These are phyloP conservation scores for Amniculicola lignicola DNA, from an alignment of 495 filamentous ascomycete genomes.

Conservation along the genomic window DNA sequence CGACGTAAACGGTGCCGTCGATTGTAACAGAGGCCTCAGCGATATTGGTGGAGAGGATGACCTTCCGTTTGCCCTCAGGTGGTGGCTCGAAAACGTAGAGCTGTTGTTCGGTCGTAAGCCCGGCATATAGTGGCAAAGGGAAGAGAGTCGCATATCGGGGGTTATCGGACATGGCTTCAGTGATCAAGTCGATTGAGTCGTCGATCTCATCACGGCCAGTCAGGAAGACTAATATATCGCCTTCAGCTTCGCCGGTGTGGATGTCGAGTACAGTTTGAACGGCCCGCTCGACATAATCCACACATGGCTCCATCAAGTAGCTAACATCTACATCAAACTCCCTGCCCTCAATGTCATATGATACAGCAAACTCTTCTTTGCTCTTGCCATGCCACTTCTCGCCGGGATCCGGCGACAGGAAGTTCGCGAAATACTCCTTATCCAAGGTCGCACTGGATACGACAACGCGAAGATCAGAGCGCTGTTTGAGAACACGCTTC, in stretches of 20 bases:
- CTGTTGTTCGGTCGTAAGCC: slow-evolving; percentile 43
- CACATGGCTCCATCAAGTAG: slow-evolving; percentile 73
- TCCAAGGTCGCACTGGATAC: slow-evolving; percentile 93
- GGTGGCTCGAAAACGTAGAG: slow-evolving; percentile 45
- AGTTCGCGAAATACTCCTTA: slow-evolving; percentile 80
- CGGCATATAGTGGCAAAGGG: slow-evolving; percentile 43
- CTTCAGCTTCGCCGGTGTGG: slow-evolving; percentile 77
- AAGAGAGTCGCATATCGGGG: slow-evolving; percentile 28
- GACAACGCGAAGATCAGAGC: slow-evolving; percentile 81
- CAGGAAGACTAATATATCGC: slow-evolving; percentile 70
- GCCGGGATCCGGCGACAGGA: slow-evolving; percentile 62
- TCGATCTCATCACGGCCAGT: slow-evolving; percentile 47
- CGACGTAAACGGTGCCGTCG: slow-evolving; percentile 43
- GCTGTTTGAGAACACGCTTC: slow-evolving; percentile 84
- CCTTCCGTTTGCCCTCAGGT: slow-evolving; percentile 40
- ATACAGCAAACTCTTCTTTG: slow-evolving; percentile 54
- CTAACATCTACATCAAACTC: slow-evolving; percentile 90
- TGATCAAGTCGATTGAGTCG: slow-evolving; percentile 37
- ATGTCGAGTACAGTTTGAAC: slow-evolving; percentile 91
- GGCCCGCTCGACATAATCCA: slow-evolving; percentile 85
- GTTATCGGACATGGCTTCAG: slow-evolving; percentile 34
- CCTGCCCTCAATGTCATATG: slow-evolving; percentile 86
- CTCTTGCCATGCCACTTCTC: slow-evolving; percentile 42
- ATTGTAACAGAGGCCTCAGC: slow-evolving; percentile 48
- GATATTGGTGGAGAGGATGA: slow-evolving; percentile 45